These are phyloP conservation scores for Mucor circinelloides DNA, from an alignment of 371 early-diverging fungal genomes.

Conservation along the genomic window DNA sequence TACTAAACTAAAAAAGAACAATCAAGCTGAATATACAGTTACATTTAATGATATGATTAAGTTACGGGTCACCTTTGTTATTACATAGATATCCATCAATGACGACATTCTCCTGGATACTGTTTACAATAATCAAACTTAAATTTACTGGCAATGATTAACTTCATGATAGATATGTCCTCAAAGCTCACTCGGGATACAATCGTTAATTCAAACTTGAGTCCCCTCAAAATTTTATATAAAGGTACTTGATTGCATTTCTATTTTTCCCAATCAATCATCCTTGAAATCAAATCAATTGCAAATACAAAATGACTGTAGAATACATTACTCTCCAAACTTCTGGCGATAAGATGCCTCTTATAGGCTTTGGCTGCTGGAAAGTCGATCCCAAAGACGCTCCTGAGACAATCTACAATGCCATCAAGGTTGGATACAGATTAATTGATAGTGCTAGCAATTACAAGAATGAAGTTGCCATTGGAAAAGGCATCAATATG, in stretches of 20 bases:
- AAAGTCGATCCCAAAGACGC: constrained; percentile 22
- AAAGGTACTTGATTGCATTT: not conserved
- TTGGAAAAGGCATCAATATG: constrained; percentile 58
- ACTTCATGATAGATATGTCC: not conserved
- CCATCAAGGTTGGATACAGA: constrained; percentile 46
- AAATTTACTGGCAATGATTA: not conserved
- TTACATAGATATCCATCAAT: not conserved
- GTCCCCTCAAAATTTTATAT: not conserved
- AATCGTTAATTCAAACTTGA: not conserved
- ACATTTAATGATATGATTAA: not conserved
- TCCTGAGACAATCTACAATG: constrained; percentile 43
- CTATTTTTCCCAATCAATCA: not conserved
- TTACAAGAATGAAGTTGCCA: constrained; percentile 67
- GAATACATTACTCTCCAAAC: not conserved
- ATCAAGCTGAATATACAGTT: not conserved
- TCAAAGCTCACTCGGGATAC: not conserved
- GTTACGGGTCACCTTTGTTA: not conserved
- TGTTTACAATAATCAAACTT: not conserved
- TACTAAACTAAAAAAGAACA: not conserved
- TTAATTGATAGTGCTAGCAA: constrained; percentile 39
- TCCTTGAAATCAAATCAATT: not conserved
- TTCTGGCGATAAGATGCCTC: not conserved
- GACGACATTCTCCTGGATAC: not conserved
- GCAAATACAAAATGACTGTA: not conserved
- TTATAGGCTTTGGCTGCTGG: constrained; percentile 38